These are phyloP conservation scores for Alliaria petiolata DNA, from an alignment of 345 rosid genomes.

Conservation along the genomic window DNA sequence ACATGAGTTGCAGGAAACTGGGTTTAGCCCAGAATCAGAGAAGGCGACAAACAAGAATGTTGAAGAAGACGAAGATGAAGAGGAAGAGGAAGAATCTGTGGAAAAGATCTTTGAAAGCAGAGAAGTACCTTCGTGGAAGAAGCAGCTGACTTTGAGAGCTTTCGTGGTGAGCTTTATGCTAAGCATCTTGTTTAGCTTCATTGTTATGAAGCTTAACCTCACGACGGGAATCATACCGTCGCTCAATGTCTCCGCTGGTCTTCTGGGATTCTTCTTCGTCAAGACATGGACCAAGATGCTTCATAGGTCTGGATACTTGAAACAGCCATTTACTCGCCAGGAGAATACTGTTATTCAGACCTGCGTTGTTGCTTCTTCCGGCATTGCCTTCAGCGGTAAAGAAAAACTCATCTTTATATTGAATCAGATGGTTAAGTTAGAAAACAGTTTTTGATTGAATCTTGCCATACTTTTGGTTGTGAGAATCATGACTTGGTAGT, in stretches of 20 bases:
- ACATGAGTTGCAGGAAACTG: conserved; percentile 34
- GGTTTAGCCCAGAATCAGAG: conserved; percentile 22
- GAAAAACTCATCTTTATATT: not conserved
- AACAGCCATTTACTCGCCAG: conserved; percentile 67
- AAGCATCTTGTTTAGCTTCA: conserved; percentile 61
- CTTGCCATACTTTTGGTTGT: not conserved
- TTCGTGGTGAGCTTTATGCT: conserved; percentile 53
- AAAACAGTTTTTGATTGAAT: too few species aligned
- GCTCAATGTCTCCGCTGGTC: conserved; percentile 68
- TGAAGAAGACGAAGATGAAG: conserved; percentile 16
- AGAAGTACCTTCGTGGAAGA: conserved; percentile 58
- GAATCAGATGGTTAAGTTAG: not conserved
- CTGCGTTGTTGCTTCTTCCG: conserved; percentile 76
- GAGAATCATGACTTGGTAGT: conserved; percentile 1
- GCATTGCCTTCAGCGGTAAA: conserved; percentile 74
- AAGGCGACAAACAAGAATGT: conserved; percentile 18
- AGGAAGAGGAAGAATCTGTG: conserved; percentile 32
- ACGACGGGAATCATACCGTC: conserved; percentile 76
- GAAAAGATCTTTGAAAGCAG: conserved; percentile 48
- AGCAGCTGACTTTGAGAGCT: conserved; percentile 64
- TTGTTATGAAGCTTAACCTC: conserved; percentile 66
- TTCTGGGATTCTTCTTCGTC: conserved; percentile 65
- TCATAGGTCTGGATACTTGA: conserved; percentile 36
- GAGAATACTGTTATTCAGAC: conserved; percentile 83
- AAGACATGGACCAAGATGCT: conserved; percentile 62